Evolutionary conservation across 2,329 filamentous ascomycete species (phyloP).

Genomic region (Hypoxylon sp.): DNA sequence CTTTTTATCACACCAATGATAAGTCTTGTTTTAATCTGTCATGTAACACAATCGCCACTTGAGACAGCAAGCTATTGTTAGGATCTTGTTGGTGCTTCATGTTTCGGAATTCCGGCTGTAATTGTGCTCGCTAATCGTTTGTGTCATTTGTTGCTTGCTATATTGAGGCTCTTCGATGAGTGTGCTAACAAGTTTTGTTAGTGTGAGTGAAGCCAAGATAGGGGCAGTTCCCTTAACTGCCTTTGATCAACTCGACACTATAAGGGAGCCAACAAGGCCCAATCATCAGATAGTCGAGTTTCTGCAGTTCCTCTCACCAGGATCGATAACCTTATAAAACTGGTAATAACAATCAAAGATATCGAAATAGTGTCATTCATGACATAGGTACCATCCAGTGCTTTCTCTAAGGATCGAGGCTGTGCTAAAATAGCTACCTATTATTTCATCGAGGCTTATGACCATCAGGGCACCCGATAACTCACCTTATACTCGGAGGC

Average conservation of each 20-base stretch:
- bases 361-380: not conserved
- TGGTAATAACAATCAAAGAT: not conserved
- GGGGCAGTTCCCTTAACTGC: too few species aligned
- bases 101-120: not conserved
- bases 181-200: slow-evolving; percentile 19
- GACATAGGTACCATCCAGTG: too few species aligned
- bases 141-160: not conserved
- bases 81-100: not conserved
- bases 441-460: too few species aligned
- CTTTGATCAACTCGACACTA: too few species aligned
- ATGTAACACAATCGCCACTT: not conserved
- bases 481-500: too few species aligned
- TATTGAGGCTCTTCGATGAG: not conserved
- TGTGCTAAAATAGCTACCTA: not conserved
- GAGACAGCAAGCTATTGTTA: not conserved
- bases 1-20: not conserved
- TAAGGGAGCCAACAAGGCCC: not conserved
- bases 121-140: not conserved
- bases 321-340: not conserved
- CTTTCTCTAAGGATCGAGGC: too few species aligned
- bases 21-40: not conserved
- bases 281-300: not conserved
- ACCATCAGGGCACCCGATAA: too few species aligned
- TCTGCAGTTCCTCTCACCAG: too few species aligned
- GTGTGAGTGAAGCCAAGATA: not conserved